Conservation (phyloP, 164 flowering plant species). For the Stephania cephalantha region DNA sequence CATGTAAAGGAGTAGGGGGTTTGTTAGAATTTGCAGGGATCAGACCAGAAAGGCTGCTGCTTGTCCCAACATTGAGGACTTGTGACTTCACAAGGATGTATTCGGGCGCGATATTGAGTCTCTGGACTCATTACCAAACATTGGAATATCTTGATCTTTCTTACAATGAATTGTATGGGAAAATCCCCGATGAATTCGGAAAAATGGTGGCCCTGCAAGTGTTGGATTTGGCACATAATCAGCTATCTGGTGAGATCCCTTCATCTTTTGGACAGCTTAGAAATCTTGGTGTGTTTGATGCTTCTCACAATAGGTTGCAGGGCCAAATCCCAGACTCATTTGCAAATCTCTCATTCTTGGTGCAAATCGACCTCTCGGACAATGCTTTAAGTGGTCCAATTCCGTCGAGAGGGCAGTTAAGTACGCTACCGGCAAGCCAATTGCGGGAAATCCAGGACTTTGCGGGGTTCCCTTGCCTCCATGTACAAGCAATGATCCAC, state of each 20-base stretch:
- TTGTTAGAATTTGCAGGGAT: slow-evolving; percentile 84
- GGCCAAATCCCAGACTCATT: slow-evolving; percentile 85
- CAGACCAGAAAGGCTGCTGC: slow-evolving; percentile 64
- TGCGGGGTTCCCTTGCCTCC: slow-evolving; percentile 85
- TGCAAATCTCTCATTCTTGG: slow-evolving; percentile 69
- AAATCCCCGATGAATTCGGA: slow-evolving; percentile 75
- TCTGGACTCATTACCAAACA: slow-evolving; percentile 65
- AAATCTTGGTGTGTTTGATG: slow-evolving; percentile 83
- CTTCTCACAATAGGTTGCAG: slow-evolving; percentile 73
- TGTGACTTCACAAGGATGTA: slow-evolving; percentile 79
- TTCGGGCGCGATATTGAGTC: slow-evolving; percentile 71
- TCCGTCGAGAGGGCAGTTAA: slow-evolving; percentile 76
- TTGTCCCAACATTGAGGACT: slow-evolving; percentile 59
- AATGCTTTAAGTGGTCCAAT: slow-evolving; percentile 78
- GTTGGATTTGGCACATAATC: slow-evolving; percentile 63
- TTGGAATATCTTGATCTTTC: slow-evolving; percentile 86
- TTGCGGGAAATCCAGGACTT: slow-evolving; percentile 83
- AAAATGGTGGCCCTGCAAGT: slow-evolving; percentile 74
- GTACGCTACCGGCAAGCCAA: slow-evolving; percentile 78
- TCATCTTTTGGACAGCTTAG: slow-evolving; percentile 51
- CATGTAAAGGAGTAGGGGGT: slow-evolving; percentile 89
- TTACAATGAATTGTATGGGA: slow-evolving; percentile 69
- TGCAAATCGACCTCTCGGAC: slow-evolving; percentile 75
- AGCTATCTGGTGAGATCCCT: slow-evolving; percentile 80
- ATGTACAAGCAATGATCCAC: slow-evolving; percentile 30